Evolutionary conservation across 1,284 basidiomycete species (phyloP).

Genomic region (Wolfiporia cocos): DNA sequence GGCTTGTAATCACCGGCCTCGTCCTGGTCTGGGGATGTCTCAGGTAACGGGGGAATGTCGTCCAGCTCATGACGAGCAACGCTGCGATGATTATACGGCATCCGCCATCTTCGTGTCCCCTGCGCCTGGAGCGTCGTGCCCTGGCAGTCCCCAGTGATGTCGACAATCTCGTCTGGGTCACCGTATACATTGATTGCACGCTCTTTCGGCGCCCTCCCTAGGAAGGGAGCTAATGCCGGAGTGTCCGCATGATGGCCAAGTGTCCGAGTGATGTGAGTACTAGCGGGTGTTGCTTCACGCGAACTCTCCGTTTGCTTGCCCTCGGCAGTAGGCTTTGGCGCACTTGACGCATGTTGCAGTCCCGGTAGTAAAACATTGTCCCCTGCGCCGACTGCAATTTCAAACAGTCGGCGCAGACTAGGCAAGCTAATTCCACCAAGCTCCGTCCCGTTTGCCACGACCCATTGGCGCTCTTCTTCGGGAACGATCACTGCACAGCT

Average conservation of each 20-base stretch:
- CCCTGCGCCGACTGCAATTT: conserved; percentile 55
- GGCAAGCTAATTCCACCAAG: conserved; percentile 52
- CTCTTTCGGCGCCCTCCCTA: conserved; percentile 52
- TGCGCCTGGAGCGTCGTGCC: conserved; percentile 5
- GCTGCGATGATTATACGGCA: conserved; percentile 42
- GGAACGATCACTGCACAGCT: conserved; percentile 48
- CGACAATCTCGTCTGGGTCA: conserved; percentile 37
- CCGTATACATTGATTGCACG: conserved; percentile 50
- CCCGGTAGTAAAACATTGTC: conserved; percentile 5
- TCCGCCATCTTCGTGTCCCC: conserved; percentile 27
- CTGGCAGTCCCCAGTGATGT: conserved; percentile 28
- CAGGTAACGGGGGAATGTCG: conserved; percentile 11
- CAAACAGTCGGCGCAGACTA: conserved; percentile 59
- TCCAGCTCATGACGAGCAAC: conserved; percentile 31
- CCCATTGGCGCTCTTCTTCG: conserved; percentile 36
- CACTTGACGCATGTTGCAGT: background rate
- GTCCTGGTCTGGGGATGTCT: background rate
- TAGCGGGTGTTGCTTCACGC: conserved; percentile 7
- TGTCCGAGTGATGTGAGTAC: conserved; percentile 47
- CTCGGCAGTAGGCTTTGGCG: background rate
- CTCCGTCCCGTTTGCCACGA: conserved; percentile 48
- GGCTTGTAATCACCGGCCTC: too few species aligned
- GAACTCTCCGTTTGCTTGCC: background rate
- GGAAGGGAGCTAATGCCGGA: conserved; percentile 63
- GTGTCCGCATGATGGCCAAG: conserved; percentile 67